Percentiles rank a stretch among this genome's conserved stretches.
Evolutionary conservation across 169 alveolate genomes (phyloP).

Genomic region (Theileria orientalis): DNA sequence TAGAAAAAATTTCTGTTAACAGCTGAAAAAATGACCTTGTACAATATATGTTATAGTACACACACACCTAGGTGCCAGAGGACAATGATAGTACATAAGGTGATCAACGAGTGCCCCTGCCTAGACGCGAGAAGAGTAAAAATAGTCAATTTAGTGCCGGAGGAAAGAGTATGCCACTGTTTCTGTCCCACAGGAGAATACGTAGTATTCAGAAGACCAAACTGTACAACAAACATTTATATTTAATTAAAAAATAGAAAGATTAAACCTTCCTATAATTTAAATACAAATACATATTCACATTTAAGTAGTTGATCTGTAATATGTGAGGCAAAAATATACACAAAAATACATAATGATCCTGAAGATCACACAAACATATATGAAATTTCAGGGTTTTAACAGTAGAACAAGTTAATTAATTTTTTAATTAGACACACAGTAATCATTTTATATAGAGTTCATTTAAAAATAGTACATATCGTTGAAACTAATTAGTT

Average conservation of each 20-base stretch:
- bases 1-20: background rate
- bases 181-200: slow-evolving; percentile 1
- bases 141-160: slow-evolving; percentile 15
- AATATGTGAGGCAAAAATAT: background rate
- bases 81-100: slow-evolving; percentile 1
- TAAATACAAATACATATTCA: background rate
- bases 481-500: no score
- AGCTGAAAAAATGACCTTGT: slow-evolving; percentile 25
- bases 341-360: background rate
- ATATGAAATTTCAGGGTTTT: no score
- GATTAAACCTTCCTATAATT: background rate
- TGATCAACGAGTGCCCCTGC: slow-evolving; percentile 12
- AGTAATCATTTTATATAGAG: no score
- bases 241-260: slow-evolving; percentile 8
- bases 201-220: slow-evolving; percentile 20
- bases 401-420: no score
- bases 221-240: slow-evolving; percentile 37
- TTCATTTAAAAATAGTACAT: no score
- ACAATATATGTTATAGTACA: slow-evolving; percentile 29
- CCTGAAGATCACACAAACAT: no score
- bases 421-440: no score
- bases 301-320: background rate
- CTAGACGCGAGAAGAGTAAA: slow-evolving; percentile 28
- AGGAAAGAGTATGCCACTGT: slow-evolving; percentile 9
- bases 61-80: slow-evolving; percentile 1